A percentile compares a stretch with the other conserved stretches of the same genome.
Evolutionary conservation across 768 basidiomycete species (phyloP).

Genomic region (Rubroboletus pulcherrimus): DNA sequence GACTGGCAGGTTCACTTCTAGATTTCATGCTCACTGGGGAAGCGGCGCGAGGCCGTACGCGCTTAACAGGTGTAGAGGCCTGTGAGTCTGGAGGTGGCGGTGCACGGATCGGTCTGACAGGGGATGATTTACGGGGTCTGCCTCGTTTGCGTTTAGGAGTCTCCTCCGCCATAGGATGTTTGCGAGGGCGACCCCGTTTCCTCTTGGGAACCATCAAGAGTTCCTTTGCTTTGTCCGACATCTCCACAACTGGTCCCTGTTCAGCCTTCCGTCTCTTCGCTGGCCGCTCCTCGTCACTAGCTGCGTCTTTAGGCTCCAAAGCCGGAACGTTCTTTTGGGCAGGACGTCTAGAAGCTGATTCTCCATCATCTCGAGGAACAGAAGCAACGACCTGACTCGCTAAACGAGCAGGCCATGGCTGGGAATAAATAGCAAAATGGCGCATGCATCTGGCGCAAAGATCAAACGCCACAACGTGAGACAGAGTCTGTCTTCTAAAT

Average conservation of each 20-base stretch:
- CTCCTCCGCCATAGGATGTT: conserved; percentile 30
- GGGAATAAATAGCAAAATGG: conserved; percentile 72
- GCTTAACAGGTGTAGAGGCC: conserved; percentile 9
- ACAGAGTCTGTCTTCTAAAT: conserved; percentile 8
- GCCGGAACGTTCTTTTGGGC: conserved; percentile 48
- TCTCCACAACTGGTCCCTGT: conserved; percentile 24
- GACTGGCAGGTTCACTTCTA: conserved; percentile 20
- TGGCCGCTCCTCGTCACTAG: conserved; percentile 40
- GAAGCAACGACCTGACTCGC: conserved; percentile 42
- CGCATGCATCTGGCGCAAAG: conserved; percentile 60
- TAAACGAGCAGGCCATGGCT: conserved; percentile 66
- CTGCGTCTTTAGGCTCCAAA: conserved; percentile 53
- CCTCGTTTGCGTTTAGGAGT: conserved; percentile 34
- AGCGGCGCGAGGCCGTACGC: conserved; percentile 8
- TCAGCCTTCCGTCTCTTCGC: conserved; percentile 51
- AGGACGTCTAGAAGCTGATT: conserved; percentile 40
- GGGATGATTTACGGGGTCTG: conserved; percentile 32
- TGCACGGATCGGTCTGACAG: conserved; percentile 7
- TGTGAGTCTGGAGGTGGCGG: conserved; percentile 9
- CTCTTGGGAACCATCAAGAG: conserved; percentile 30
- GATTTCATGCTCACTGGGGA: conserved; percentile 22
- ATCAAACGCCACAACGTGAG: conserved; percentile 13
- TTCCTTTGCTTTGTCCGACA: conserved; percentile 34
- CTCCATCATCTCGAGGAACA: conserved; percentile 45
- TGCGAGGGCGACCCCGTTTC: conserved; percentile 35